A percentile compares a stretch with the other conserved stretches of the same genome.
Conservation (phyloP, 208 protist species). For the Leishmania turanica region DNA sequence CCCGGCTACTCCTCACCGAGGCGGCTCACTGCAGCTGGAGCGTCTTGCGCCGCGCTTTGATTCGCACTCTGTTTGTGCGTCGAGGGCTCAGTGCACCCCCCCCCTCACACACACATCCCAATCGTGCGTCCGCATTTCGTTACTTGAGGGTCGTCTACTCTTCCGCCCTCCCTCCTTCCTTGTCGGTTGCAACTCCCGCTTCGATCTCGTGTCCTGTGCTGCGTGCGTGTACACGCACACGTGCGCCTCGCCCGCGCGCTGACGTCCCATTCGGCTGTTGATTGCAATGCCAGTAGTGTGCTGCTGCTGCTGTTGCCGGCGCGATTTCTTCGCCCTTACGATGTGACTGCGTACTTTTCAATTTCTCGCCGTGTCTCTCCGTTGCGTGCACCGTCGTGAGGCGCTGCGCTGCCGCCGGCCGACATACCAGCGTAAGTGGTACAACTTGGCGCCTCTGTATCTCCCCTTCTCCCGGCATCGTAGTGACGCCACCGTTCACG, state of each 20-base stretch:
- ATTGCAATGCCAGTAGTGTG: neutral
- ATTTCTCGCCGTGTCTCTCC: neutral
- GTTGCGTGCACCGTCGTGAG: neutral
- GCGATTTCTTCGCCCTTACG: neutral
- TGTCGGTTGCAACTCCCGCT: neutral
- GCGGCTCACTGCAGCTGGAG: neutral
- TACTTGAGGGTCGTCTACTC: neutral
- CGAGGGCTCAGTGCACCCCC: neutral
- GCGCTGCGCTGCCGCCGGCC: neutral
- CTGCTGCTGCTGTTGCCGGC: neutral
- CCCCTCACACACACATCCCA: neutral
- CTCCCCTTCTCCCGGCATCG: neutral
- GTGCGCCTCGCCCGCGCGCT: neutral
- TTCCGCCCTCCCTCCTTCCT: neutral
- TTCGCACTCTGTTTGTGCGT: neutral
- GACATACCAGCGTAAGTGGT: neutral
- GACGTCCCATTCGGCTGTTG: neutral
- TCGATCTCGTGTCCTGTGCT: neutral
- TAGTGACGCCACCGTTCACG: neutral
- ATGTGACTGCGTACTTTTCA: neutral
- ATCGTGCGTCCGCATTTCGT: neutral
- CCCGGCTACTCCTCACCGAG: neutral
- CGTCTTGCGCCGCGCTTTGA: neutral
- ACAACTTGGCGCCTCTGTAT: neutral
- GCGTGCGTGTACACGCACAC: neutral